Evolutionary conservation across 192 early-diverging fungal genomes (phyloP).

Genomic region (Coemansia sp.): DNA sequence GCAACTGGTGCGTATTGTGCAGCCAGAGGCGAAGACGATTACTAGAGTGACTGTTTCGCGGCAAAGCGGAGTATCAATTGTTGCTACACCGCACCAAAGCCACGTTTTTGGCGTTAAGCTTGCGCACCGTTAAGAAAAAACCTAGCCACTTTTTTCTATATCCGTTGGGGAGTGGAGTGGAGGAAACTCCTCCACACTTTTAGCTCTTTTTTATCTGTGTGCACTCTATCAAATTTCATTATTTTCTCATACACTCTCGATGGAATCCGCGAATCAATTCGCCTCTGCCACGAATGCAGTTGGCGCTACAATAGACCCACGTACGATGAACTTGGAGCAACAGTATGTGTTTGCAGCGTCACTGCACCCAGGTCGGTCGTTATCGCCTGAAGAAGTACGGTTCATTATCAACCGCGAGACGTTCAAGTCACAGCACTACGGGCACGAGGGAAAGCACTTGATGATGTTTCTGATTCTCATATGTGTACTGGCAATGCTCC

Average conservation of each 20-base stretch:
- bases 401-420: conserved; percentile 27
- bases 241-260: background rate
- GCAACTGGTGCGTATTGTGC: conserved; percentile 34
- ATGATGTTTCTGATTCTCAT: conserved; percentile 51
- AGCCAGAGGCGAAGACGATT: conserved; percentile 31
- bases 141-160: too few species aligned
- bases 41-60: conserved; percentile 42
- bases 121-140: conserved; percentile 21
- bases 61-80: conserved; percentile 34
- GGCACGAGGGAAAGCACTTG: conserved; percentile 43
- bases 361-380: conserved; percentile 34
- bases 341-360: conserved; percentile 28
- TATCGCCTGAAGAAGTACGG: conserved; percentile 24
- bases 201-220: conserved; percentile 2
- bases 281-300: background rate
- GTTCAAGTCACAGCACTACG: conserved; percentile 37
- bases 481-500: conserved; percentile 45
- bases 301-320: background rate
- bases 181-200: background rate
- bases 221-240: background rate
- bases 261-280: background rate
- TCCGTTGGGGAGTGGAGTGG: background rate
- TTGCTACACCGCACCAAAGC: conserved; percentile 40
- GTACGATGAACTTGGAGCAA: conserved; percentile 20
- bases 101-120: conserved; percentile 49